These are phyloP conservation scores for Acacia acuminata DNA, from an alignment of 306 rosid species.

Conservation along the genomic window DNA sequence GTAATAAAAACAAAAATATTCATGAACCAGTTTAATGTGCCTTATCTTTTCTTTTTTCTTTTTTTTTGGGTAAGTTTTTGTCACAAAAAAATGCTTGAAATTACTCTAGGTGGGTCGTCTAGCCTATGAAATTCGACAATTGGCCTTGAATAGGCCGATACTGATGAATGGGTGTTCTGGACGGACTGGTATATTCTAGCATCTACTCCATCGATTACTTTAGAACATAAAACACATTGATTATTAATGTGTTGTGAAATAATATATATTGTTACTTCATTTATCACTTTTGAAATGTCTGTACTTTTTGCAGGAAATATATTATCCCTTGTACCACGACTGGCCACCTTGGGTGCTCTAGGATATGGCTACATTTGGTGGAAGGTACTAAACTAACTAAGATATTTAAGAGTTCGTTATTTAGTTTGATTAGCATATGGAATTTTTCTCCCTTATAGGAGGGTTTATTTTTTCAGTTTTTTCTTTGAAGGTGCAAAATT, in stretches of 20 bases:
- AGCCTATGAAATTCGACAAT: conserved; percentile 63
- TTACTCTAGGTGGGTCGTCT: conserved; percentile 68
- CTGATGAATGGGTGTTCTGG: conserved; percentile 70
- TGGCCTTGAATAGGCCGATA: conserved; percentile 49
- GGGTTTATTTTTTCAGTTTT: conserved; percentile 13
- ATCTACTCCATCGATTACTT: neutral
- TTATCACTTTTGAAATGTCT: conserved; percentile 1
- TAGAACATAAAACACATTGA: neutral
- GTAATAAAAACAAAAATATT: conserved; percentile 34
- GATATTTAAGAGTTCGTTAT: neutral
- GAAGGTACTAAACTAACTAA: conserved; percentile 59
- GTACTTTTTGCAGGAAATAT: conserved; percentile 60
- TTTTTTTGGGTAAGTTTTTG: neutral
- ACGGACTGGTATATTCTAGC: conserved; percentile 45
- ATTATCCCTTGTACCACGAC: conserved; percentile 70
- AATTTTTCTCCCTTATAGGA: conserved; percentile 1
- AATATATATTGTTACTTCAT: neutral
- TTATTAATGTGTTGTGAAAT: conserved; percentile 1
- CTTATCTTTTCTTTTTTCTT: neutral
- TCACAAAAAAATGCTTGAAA: conserved; percentile 14
- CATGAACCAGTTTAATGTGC: conserved; percentile 12
- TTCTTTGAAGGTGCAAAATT: neutral
- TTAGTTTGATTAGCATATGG: conserved; percentile 26
- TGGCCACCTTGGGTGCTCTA: conserved; percentile 71
- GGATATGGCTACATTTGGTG: conserved; percentile 97